Evolutionary conservation across 106 monocot genomes (phyloP), one percentile per base, ranked within the genome.

Genomic region (Chionographis japonica): DNA sequence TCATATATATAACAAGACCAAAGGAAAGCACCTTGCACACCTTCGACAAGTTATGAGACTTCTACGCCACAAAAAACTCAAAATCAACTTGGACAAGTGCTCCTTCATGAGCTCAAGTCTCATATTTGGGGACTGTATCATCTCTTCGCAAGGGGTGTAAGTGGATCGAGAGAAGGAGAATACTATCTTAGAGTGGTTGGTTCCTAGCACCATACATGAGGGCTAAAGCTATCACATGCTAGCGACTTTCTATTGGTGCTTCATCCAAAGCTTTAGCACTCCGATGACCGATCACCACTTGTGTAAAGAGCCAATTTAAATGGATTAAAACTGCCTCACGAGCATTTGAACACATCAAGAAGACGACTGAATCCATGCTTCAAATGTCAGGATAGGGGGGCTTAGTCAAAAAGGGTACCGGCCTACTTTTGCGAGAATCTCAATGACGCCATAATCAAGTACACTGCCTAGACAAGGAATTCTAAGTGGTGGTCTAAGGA

Each of bases 21-120:
- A 27, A 27, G 27, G 27, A 27, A 1, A 27, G 27, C 27, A 27
- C 27, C 27, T 27, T 27, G 27, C 27, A 27, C 27, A 27, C 27
- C 27, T 27, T 27, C 27, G 27, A 27, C 37, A 37, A n/a, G 42
- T 67, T 37, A 12, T 67, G 6, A 16, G 15, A 5, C 15, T 13
- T 54, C 52, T 20, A 4, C 4, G 4, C 36, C 52, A 53, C 0
- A 35, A 49, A 37, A 67, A 49, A 12, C 15, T 67, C 12, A 53
- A 10, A 37, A 52, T 54, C 13, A 67, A 15, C 46, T 27, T 39
- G 53, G 53, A 67, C 52, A 63, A 63, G 9, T 63, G 63, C 18
- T 40, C 2, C 2, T 63, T 63, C 4, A 13, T 8, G 40, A 7
- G 8, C 10, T 11, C 60, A 41, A 7, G 3, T 43, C 16, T 46